Percentiles rank a stretch among this genome's conserved stretches.
Conservation (phyloP, 345 rosid genomes). For the Barbarea vulgaris region DNA sequence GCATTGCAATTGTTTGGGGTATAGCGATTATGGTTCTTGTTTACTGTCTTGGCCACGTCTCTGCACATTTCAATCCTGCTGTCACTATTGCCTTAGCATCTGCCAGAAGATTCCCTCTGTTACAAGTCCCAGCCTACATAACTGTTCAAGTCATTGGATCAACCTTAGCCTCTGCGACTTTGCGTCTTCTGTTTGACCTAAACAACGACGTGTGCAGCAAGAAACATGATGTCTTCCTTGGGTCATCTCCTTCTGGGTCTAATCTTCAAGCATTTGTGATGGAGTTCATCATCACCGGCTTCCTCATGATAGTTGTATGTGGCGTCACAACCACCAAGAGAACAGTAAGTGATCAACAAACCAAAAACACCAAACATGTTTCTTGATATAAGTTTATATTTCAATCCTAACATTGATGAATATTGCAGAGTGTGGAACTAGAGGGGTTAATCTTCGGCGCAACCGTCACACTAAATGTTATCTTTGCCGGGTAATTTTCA, state of each 20-base stretch:
- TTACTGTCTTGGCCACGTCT: conserved; percentile 51
- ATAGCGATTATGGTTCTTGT: conserved; percentile 49
- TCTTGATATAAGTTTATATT: not conserved
- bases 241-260: conserved; percentile 72
- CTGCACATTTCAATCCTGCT: conserved; percentile 60
- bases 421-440: conserved; percentile 68
- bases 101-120: conserved; percentile 38
- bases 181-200: conserved; percentile 60
- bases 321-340: conserved; percentile 81
- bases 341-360: conserved; percentile 54
- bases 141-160: conserved; percentile 71
- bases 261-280: conserved; percentile 65
- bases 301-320: conserved; percentile 81
- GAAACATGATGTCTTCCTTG: conserved; percentile 62
- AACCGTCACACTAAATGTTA: conserved; percentile 76
- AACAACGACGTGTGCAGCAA: conserved; percentile 47
- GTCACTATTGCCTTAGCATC: conserved; percentile 52
- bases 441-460: conserved; percentile 87
- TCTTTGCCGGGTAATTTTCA: conserved; percentile 71
- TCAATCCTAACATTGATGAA: conserved; percentile 14
- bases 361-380: not conserved
- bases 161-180: conserved; percentile 74
- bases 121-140: conserved; percentile 75
- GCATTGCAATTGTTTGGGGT: conserved; percentile 50
- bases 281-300: conserved; percentile 90